Evolutionary conservation across 768 basidiomycete species (phyloP), one percentile per base, ranked within the genome.

Genomic region (Terana coerulea): DNA sequence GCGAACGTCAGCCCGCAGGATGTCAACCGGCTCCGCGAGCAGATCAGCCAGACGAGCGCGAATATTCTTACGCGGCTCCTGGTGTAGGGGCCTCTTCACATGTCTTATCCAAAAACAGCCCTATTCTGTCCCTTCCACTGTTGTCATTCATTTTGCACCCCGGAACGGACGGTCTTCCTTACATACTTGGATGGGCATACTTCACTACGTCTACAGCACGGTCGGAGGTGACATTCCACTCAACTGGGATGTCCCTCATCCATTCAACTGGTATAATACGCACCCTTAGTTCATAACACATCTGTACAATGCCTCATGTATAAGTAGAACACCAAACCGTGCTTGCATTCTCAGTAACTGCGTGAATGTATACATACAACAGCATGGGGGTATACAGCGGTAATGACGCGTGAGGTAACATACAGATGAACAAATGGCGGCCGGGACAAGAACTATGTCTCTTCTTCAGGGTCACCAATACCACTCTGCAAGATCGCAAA

Each of bases 401-500:
- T n/a, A 10, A n/a, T 39, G 17, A 17, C 10, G 10, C 10, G 17
- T 22, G 37, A 51, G 29, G 47, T 24, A 21, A 35, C 9, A 48
- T 35, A n/a, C n/a, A n/a, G n/a, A n/a, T n/a, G n/a, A n/a, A n/a
- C n/a, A n/a, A n/a, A n/a, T n/a, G n/a, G n/a, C n/a, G n/a, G n/a
- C n/a, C n/a, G n/a, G n/a, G n/a, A 21, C 6, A 14, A 35, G 17
- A 4, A 8, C 72, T 67, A 88, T 14, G 74, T 67, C 60, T 93
- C 90, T 62, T 95, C 95, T 61, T 95, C 92, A 1, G 95, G 94
- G 64, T 98, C 95, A 5, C 90, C 91, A 53, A 98, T 93, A 53
- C 95, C 95, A 60, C 88, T 84, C 7, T 83, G 71, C 47, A 92
- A 84, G 69, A 98, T 98, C 29, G 94, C 91, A 66, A 98, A 99